Evolutionary conservation across 1,284 basidiomycete genomes (phyloP), one percentile per base, ranked within the genome.

Genomic region (Rhizoctonia solani): DNA sequence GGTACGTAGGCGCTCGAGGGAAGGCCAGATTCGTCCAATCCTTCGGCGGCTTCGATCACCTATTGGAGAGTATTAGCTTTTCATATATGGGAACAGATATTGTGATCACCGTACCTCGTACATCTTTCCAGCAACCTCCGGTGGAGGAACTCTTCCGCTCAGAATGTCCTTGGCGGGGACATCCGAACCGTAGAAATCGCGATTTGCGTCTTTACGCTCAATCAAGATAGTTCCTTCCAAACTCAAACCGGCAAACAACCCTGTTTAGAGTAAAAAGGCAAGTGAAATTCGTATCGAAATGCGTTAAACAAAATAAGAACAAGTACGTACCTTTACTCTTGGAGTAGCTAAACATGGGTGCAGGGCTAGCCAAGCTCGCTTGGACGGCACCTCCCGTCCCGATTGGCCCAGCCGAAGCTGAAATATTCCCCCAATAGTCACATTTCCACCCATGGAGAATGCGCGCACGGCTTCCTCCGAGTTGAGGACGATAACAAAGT

Each of bases 261-360:
- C 95, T 93, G 74, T 46, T 34, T 11, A 11, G 11, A 11, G 11
- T 11, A 37, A 23, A 50, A 55, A 53, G 9, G 13, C 50, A 19
- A 52, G 14, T 19, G 3, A 32, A 53, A n/a, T n/a, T 53, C 50
- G 32, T 4, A 32, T 21, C 5, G 23, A 32, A 8, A 19, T 32
- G 30, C 44, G 37, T 16, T 25, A 11, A 13, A 13, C 27, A 5
- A 32, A 53, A 13, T n/a, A 8, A 53, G 13, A n/a, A 13, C 3
- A 6, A 8, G 54, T 13, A 75, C 83, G 54, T 72, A 92, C 93
- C 94, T 79, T 95, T 95, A 11, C 90, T 94, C 77, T 95, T 92
- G 21, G 91, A 95, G 79, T 98, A 98, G 71, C 92, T 93, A 79
- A 98, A 99, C 89, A 98, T 95, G 0, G 95, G 95, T 11, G 96